Evolutionary conservation across 2,329 filamentous ascomycete genomes (phyloP).

Genomic region (Aspergillus unguis): DNA sequence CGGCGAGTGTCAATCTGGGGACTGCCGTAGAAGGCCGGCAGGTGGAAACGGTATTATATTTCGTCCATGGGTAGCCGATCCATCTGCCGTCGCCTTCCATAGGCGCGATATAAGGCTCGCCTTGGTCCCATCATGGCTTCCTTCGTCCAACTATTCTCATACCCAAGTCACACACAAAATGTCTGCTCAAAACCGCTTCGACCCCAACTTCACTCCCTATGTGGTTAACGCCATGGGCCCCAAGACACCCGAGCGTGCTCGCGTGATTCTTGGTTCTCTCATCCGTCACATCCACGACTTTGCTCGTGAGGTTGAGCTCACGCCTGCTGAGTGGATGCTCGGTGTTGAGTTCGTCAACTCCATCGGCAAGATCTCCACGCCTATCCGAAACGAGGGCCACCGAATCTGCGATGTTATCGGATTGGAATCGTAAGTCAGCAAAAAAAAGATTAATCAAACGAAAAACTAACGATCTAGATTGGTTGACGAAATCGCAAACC

Average conservation of each 20-base stretch:
- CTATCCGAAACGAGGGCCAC: slow-evolving; percentile 70
- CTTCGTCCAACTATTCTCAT: background rate
- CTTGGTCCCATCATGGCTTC: background rate
- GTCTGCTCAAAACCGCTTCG: slow-evolving; percentile 38
- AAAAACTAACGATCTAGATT: slow-evolving; percentile 38
- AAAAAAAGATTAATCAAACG: slow-evolving; percentile 7
- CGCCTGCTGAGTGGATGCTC: slow-evolving; percentile 71
- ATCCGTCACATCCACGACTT: slow-evolving; percentile 76
- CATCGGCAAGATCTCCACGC: slow-evolving; percentile 65
- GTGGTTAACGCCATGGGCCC: slow-evolving; percentile 72
- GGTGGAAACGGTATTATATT: slow-evolving; percentile 28
- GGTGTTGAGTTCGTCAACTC: slow-evolving; percentile 74
- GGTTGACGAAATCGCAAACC: slow-evolving; percentile 78
- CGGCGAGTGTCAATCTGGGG: background rate
- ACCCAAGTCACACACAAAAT: slow-evolving; percentile 11
- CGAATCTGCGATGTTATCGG: slow-evolving; percentile 71
- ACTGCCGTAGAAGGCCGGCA: slow-evolving; percentile 9
- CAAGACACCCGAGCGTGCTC: slow-evolving; percentile 62
- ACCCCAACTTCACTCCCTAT: slow-evolving; percentile 71
- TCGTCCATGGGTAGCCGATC: slow-evolving; percentile 16
- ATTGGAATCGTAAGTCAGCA: slow-evolving; percentile 54
- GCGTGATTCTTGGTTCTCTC: slow-evolving; percentile 61
- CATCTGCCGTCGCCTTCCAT: slow-evolving; percentile 22
- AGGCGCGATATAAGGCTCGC: slow-evolving; percentile 8
- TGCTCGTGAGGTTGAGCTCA: slow-evolving; percentile 72